Base-by-base conservation (phyloP, 2,329 filamentous ascomycete species). In the Aspergillus jensenii region DNA sequence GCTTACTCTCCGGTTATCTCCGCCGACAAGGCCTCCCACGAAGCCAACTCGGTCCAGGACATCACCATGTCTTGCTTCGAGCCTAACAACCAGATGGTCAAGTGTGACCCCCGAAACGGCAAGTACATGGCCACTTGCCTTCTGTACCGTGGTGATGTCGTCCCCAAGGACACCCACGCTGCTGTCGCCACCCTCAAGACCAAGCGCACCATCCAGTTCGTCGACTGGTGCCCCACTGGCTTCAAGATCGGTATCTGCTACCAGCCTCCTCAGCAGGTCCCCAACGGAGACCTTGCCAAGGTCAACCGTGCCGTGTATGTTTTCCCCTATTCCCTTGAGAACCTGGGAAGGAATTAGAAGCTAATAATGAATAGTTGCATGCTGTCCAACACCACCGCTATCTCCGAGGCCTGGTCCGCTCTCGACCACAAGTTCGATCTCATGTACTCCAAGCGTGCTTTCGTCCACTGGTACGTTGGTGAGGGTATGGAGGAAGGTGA, bases 221-320 rank as follows among this genome's bases (percentile, higher is more conserved):
- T 99, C 76, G 95, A 99, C 83, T 99, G 95, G 95, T 99, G 95
- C 87, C 95, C 95, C 62, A 99, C 95, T 79, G 95, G 95, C 69
- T 99, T 99, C 90, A 99, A 99, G 90, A 91, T 99, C 69, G 95
- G 95, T 85, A 99, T 99, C 85, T 97, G 93, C 90, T 98, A 96
- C 88, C 93, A 98, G 84, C 90, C 93, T 74, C 93, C 93, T 67
- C 87, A 96, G 83, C 90, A 90, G 81, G 93, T 98, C 58, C 95
- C 92, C 74, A 96, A 97, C 81, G 93, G 93, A 72, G 95, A 98
- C 76, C 87, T 98, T 65, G 93, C 95, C 79, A 95, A 96, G 85
- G 93, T 97, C 79, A 91, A 93, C 87, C 93, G 95, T 74, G 93
- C 93, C 80, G 93, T 98, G 88, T 92, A 91, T 82, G 90, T 89